Conservation (phyloP, 1,284 basidiomycete genomes). For the Takashimella koratensis region DNA sequence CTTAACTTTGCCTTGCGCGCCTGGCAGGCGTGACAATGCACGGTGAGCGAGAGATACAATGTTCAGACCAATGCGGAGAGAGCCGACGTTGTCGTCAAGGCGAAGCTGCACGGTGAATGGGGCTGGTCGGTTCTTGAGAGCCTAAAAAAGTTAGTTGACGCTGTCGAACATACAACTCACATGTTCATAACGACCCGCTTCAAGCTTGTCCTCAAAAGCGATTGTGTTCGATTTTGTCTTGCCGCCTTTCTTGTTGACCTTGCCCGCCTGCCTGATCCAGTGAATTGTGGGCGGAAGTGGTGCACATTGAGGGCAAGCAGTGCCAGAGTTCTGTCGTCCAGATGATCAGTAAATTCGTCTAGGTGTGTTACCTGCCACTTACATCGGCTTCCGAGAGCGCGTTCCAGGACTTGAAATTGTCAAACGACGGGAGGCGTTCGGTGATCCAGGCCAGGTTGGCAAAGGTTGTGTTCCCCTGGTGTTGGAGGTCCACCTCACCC, state of each 20-base stretch:
- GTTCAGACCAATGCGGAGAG: slow-evolving; percentile 82
- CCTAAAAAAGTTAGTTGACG: slow-evolving; percentile 47
- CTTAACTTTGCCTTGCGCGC: slow-evolving; percentile 53
- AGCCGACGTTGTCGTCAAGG: slow-evolving; percentile 63
- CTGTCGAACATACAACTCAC: slow-evolving; percentile 27
- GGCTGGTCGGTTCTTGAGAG: slow-evolving; percentile 77
- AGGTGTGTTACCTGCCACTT: slow-evolving; percentile 30
- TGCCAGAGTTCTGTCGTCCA: slow-evolving; percentile 48
- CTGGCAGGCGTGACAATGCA: slow-evolving; percentile 75
- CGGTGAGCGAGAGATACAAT: slow-evolving; percentile 82
- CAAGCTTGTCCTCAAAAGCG: slow-evolving; percentile 73
- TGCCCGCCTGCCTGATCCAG: slow-evolving; percentile 58
- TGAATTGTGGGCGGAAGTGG: slow-evolving; percentile 69
- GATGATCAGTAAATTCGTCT: slow-evolving; percentile 3
- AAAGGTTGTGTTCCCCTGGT: slow-evolving; percentile 72
- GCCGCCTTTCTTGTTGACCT: slow-evolving; percentile 39
- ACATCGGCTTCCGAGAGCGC: slow-evolving; percentile 47
- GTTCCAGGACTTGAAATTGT: slow-evolving; percentile 63
- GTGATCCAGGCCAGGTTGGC: slow-evolving; percentile 78
- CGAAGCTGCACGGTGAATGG: slow-evolving; percentile 85
- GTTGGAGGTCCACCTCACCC: slow-evolving; percentile 76
- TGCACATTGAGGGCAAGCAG: slow-evolving; percentile 62
- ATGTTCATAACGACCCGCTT: slow-evolving; percentile 79
- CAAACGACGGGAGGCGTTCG: slow-evolving; percentile 71
- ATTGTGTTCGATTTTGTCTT: slow-evolving; percentile 41